phyloP scores from a whole-genome alignment of 345 rosid species.

The Lepidium aucheri region DNA sequence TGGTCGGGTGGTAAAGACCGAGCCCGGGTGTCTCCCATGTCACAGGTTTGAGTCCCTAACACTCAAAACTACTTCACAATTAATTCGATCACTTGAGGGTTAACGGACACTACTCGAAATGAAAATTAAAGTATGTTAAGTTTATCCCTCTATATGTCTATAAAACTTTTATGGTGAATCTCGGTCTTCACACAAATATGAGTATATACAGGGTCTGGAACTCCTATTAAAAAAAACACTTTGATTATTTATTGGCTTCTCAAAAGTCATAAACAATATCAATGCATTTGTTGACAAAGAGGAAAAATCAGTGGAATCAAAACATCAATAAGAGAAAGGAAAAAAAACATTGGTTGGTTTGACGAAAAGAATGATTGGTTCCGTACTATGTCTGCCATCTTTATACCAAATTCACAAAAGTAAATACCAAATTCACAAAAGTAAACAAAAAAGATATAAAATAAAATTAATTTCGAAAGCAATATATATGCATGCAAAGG shows the following conservation, averaged over 20 bases:
- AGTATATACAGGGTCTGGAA: no score
- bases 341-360: conserved; percentile 7
- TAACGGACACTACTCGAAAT: no score
- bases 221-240: no score
- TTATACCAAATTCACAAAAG: background rate
- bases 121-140: no score
- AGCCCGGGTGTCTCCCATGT: no score
- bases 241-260: background rate
- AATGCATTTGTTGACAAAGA: background rate
- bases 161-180: no score
- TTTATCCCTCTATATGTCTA: no score
- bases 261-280: background rate
- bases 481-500: background rate
- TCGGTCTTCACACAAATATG: no score
- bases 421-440: background rate
- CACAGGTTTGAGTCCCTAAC: no score
- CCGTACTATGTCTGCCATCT: conserved; percentile 15
- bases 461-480: background rate
- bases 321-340: background rate
- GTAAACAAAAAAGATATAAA: background rate
- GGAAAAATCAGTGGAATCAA: background rate
- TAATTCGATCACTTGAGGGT: no score
- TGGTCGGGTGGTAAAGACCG: no score
- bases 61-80: no score
- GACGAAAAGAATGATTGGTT: conserved; percentile 16